Evolutionary conservation across 371 early-diverging fungal species (phyloP).

Genomic region (Apophysomyces variabilis): DNA sequence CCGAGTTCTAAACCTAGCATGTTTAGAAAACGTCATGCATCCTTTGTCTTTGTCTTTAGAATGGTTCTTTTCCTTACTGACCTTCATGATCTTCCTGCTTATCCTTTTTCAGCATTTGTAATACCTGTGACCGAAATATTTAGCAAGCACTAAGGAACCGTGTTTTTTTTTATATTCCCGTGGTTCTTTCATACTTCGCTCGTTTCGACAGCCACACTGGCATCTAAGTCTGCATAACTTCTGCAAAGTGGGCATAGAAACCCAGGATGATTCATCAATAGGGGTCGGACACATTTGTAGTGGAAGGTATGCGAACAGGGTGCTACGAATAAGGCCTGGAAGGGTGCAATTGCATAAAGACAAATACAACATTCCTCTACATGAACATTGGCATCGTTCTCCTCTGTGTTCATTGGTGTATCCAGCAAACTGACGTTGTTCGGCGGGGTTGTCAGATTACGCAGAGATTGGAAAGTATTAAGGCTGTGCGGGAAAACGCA

Average conservation of each 20-base stretch:
- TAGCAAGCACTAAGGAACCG: neutral
- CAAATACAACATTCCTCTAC: slow-evolving; percentile 91
- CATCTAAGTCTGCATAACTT: slow-evolving; percentile 87
- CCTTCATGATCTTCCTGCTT: slow-evolving; percentile 3
- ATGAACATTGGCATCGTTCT: slow-evolving; percentile 14
- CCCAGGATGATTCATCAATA: slow-evolving; percentile 61
- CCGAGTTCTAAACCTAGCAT: neutral
- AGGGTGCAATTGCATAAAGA: slow-evolving; percentile 81
- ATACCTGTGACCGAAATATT: neutral
- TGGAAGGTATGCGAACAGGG: slow-evolving; percentile 94
- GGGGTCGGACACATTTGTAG: slow-evolving; percentile 84
- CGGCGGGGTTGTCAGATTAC: slow-evolving; percentile 42
- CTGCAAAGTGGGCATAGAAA: slow-evolving; percentile 94
- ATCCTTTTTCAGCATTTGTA: slow-evolving; percentile 9
- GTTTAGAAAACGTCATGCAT: neutral
- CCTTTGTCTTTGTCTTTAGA: too few species aligned
- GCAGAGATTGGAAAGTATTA: slow-evolving; percentile 39
- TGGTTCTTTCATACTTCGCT: slow-evolving; percentile 19
- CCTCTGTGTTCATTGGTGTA: slow-evolving; percentile 17
- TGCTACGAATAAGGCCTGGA: slow-evolving; percentile 90
- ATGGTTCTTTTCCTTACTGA: neutral
- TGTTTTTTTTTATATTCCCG: neutral
- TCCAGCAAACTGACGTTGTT: slow-evolving; percentile 39
- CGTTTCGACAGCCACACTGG: slow-evolving; percentile 61
- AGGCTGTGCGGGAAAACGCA: slow-evolving; percentile 23